Base-by-base conservation (phyloP, 441 rosid species). In the Codiaeum variegatum region DNA sequence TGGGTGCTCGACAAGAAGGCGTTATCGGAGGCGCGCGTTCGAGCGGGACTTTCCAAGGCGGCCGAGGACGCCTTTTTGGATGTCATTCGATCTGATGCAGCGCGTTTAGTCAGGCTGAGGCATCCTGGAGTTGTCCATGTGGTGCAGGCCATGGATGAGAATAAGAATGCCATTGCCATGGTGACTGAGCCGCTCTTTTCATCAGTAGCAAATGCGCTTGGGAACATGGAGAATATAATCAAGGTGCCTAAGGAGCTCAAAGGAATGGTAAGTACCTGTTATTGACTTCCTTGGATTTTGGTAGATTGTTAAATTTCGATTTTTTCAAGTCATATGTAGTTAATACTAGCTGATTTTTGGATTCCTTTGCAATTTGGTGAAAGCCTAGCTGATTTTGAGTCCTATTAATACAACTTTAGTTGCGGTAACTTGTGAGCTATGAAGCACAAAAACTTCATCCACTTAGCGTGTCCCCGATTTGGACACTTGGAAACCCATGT, bases 111-210 rank as follows among this genome's bases (percentile, higher is more conserved):
- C 67, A 80, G 98, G 80, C 78, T 94, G 70, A 77, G 98, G 84
- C 98, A 94, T 59, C 97, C 98, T 0, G 97, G 98, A n/a, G 94
- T 92, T 54, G 92, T 92, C 15, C 98, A 94, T 71, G 97, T 94
- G 70, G 94, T 94, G 70, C 97, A 94, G 85, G 96, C 91, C 15
- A 80, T 94, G 77, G 98, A 94, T 44, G 98, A 94, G 88, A 91
- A 75, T 60, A 94, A 94, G 85, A 88, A 89, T 69, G 93, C 96
- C 29, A 92, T 94, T 91, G 97, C 98, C 64, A 89, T 94, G 97
- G 98, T 91, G 62, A 94, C 96, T 6, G 97, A 94, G 72, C 98
- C 97, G 21, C 83, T 94, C 40, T 91, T 92, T 51, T 87, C 97
- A 4, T 94, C 98, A 16, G 97, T 87, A 66, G 94, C 97, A 56